These are phyloP conservation scores for Xylaria sp. DNA, from an alignment of 2,329 filamentous ascomycete genomes.

Conservation along the genomic window DNA sequence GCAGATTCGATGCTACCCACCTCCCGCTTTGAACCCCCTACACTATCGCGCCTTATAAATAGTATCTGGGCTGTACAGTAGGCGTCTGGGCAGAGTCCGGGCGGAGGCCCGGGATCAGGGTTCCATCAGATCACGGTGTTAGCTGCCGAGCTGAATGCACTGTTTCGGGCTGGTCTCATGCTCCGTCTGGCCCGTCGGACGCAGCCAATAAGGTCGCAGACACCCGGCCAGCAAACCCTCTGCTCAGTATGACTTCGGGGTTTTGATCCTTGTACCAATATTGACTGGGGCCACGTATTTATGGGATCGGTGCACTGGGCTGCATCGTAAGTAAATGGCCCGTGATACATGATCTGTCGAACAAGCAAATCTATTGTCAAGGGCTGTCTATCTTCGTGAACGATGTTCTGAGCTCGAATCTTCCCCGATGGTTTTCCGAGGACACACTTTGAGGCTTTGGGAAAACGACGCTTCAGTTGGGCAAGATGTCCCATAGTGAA, in stretches of 20 bases:
- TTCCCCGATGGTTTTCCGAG: background rate
- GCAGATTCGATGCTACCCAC: background rate
- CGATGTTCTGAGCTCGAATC: background rate
- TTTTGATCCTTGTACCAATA: background rate
- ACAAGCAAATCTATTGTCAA: background rate
- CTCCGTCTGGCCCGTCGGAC: background rate
- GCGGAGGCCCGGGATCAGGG: background rate
- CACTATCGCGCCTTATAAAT: background rate
- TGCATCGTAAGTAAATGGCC: background rate
- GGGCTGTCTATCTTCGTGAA: background rate
- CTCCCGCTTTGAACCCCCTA: background rate
- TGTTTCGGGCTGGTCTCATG: conserved; percentile 1
- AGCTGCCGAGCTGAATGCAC: conserved; percentile 1
- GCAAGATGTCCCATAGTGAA: background rate
- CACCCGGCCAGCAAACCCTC: background rate
- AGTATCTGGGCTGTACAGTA: background rate
- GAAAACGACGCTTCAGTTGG: background rate
- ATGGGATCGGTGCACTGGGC: background rate
- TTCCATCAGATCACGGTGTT: background rate
- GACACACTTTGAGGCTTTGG: background rate
- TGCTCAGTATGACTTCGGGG: background rate
- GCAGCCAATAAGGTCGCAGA: background rate
- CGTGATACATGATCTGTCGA: background rate
- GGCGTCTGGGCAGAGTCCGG: too few species aligned
- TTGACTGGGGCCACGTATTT: conserved; percentile 7